phyloP scores from a whole-genome alignment of 352 stramenopile genomes.

The Pythium periplocum region DNA sequence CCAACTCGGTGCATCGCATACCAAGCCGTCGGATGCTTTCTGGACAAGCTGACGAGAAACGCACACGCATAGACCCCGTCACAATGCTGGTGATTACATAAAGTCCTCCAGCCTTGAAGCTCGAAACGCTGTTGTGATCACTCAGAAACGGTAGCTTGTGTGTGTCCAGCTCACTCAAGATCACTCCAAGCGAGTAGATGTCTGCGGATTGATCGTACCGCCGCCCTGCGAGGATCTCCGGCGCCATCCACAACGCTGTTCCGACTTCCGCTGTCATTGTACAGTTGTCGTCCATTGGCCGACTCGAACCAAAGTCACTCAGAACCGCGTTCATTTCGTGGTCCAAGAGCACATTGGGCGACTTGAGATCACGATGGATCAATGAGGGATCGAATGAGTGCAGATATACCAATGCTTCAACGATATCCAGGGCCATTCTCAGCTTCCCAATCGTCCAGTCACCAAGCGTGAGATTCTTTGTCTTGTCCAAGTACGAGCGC shows the following conservation, averaged over 20 bases:
- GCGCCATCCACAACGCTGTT: conserved; percentile 61
- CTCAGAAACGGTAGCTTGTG: conserved; percentile 47
- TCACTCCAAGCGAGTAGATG: conserved; percentile 75
- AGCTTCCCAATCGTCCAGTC: conserved; percentile 32
- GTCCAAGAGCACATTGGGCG: conserved; percentile 79
- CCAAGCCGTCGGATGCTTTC: too few relatives aligned
- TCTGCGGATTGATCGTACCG: conserved; percentile 72
- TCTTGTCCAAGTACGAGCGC: conserved; percentile 38
- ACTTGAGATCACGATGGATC: conserved; percentile 87
- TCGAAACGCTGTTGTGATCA: too few relatives aligned
- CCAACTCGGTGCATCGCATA: too few relatives aligned
- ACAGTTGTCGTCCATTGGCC: conserved; percentile 46
- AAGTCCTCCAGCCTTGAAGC: too few relatives aligned
- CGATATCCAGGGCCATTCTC: conserved; percentile 44
- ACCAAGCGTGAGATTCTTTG: conserved; percentile 14
- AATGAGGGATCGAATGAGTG: conserved; percentile 69
- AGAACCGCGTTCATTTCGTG: conserved; percentile 24
- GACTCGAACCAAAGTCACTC: conserved; percentile 47
- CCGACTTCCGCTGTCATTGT: conserved; percentile 43
- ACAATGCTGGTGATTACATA: too few relatives aligned
- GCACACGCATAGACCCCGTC: too few relatives aligned
- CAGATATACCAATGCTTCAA: conserved; percentile 72
- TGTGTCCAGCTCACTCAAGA: conserved; percentile 71
- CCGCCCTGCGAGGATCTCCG: conserved; percentile 53
- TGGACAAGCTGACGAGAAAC: too few relatives aligned